Base-by-base conservation (phyloP, 164 flowering plant species). In the Berberis thunbergii region DNA sequence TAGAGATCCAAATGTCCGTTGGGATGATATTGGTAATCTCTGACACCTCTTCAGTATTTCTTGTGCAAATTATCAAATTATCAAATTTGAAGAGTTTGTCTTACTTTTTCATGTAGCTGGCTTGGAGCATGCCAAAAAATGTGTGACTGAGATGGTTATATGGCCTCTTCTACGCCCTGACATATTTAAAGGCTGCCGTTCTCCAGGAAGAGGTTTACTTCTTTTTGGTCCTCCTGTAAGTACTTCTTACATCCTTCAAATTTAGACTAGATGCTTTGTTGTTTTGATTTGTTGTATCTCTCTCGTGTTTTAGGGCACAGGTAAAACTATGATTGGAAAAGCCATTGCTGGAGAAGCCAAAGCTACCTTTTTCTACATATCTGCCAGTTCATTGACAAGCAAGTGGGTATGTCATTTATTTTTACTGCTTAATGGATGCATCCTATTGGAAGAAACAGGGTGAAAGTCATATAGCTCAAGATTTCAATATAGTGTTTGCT, bases 271-370 rank as follows among this genome's bases (percentile, higher is more conserved):
- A 44, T 54, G 46, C 38, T 62, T 52, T 38, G 48, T 12, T 60
- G 48, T 1, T 43, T 45, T 60, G 56, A 11, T 60, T 55, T 45
- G 62, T 57, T 11, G 8, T 41, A 2, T 55, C 2, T 57, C 26
- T 50, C 50, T 56, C 50, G 67, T 41, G 49, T 70, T 54, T 56
- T 67, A 95, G 99, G 99, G 99, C 65, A 95, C 99, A 62, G 99
- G 99, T 49, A 95, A 95, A 76, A 95, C 97, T 63, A 95, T 95
- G 99, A 95, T 95, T 54, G 99, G 99, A 41, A 95, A 95, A 81
- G 99, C 99, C 57, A 91, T 95, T 65, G 99, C 99, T 69, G 98
- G 98, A 67, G 98, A 91, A 75, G 99, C 99, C 57, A 95, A 91
- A 71, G 99, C 99, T 71, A 95, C 99, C 41, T 95, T 91, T 74